These are phyloP conservation scores for Ascochyta lentis DNA, from an alignment of 2,329 filamentous ascomycete genomes.

Conservation along the genomic window DNA sequence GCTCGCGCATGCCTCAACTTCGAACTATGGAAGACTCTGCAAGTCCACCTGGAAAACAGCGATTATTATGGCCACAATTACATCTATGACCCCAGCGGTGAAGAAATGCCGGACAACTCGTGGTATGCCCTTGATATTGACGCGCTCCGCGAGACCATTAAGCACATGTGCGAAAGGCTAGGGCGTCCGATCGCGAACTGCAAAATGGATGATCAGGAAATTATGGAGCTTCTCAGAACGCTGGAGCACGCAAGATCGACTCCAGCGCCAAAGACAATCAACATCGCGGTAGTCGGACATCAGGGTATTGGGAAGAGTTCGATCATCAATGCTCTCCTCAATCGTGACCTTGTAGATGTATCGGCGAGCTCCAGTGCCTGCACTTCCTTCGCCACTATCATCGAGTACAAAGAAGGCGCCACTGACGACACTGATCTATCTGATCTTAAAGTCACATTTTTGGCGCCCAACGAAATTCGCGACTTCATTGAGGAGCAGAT, in stretches of 20 bases:
- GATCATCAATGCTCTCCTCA: conserved; percentile 17
- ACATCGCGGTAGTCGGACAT: conserved; percentile 19
- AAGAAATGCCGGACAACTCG: background rate
- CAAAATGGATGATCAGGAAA: background rate
- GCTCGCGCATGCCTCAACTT: background rate
- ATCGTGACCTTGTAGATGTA: conserved; percentile 10
- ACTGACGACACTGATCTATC: conserved; percentile 9
- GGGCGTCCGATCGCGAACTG: background rate
- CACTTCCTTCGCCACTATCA: conserved; percentile 14
- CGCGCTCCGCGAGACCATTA: background rate
- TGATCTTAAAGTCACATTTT: conserved; percentile 14
- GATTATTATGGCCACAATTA: too few relatives aligned
- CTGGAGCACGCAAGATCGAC: background rate
- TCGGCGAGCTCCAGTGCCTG: conserved; percentile 13
- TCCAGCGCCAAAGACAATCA: conserved; percentile 1
- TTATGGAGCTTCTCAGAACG: background rate
- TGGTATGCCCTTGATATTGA: conserved; percentile 13
- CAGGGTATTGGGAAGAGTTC: conserved; percentile 24
- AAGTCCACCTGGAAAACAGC: background rate
- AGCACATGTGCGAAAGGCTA: conserved; percentile 9
- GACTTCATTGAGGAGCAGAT: conserved; percentile 18
- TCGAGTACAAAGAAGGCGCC: conserved; percentile 16
- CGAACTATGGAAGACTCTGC: background rate
- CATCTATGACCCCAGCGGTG: background rate
- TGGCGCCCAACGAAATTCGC: conserved; percentile 1